phyloP scores from a whole-genome alignment of 75 land plant genomes.

The Isoetes taiwanensis region DNA sequence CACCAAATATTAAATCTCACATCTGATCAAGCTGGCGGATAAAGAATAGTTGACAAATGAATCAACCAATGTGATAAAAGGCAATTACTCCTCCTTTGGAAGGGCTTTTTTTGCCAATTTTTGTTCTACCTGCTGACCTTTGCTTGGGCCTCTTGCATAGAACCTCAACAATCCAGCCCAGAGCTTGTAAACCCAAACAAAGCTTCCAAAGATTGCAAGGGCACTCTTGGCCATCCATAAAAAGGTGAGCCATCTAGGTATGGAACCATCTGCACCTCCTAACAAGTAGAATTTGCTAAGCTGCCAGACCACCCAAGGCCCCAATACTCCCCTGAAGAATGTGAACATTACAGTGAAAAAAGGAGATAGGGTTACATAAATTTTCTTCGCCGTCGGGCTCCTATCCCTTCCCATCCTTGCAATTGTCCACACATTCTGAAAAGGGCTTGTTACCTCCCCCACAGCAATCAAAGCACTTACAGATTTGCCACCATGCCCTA shows the following conservation, averaged over 20 bases:
- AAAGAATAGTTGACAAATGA: no score
- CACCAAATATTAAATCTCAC: no score
- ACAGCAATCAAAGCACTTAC: slow-evolving; percentile 45
- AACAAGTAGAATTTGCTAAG: slow-evolving; percentile 39
- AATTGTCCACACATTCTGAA: slow-evolving; percentile 79
- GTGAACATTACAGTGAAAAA: slow-evolving; percentile 41
- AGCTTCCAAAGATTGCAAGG: slow-evolving; percentile 44
- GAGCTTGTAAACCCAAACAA: slow-evolving; percentile 51
- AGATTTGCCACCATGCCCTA: slow-evolving; percentile 44
- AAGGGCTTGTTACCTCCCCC: slow-evolving; percentile 61
- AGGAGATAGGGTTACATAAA: slow-evolving; percentile 30
- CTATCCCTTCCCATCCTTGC: slow-evolving; percentile 24
- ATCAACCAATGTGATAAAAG: no score
- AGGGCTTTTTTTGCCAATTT: no score
- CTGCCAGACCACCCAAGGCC: slow-evolving; percentile 39
- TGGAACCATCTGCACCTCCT: slow-evolving; percentile 34
- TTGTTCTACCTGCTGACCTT: no score
- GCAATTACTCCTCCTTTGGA: no score
- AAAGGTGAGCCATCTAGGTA: slow-evolving; percentile 51
- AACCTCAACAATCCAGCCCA: slow-evolving; percentile 51
- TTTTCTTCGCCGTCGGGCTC: slow-evolving; percentile 15
- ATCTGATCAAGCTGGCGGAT: no score
- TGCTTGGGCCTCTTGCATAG: no score
- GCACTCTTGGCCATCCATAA: slow-evolving; percentile 64
- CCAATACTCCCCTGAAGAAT: slow-evolving; percentile 37